Base-by-base conservation (phyloP, 805 yeast species). In the Ogataea allantospora region DNA sequence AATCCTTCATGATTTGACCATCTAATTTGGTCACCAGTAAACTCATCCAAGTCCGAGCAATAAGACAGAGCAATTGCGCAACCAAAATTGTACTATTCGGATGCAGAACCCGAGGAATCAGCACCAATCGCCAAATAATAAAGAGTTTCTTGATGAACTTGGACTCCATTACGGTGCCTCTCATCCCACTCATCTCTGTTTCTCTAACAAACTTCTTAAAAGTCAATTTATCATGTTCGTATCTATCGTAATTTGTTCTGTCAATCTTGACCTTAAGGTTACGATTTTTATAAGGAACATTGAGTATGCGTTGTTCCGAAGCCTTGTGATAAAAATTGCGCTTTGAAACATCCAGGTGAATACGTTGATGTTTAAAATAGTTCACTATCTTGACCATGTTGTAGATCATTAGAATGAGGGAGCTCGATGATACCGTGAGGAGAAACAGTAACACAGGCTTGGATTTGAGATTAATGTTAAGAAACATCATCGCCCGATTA, bases 1-100 rank as follows among this genome's bases (percentile, higher is more conserved):
- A 75, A 60, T 88, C 91, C 58, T 85, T 82, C 30, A 88, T 96
- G 34, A 89, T 83, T 58, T 85, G 91, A 52, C 96, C 97, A 60
- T 89, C 98, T 34, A 89, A 68, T 56, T 83, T 82, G 4, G 98
- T 95, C 21, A 89, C 88, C 41, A 88, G 65, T 39, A 89, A 69
- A 19, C 93, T 83, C 43, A 89, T 70, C 83, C 89, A 89, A 1
- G 98, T 89, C 61, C 98, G 71, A 47, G 87, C 70, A 15, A 87
- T 67, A 27, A 89, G 69, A 50, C 88, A 84, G 43, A 77, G 67
- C 40, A 89, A 77, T 54, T 89, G 96, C 6, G 86, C 68, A 3
- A 76, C 59, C 28, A 89, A 63, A 31, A 86, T 63, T 13, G 77
- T 70, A 0, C 88, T 70, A 53, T 86, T 87, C 52, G 76, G 78